These are phyloP conservation scores for Tetradesmus obliquus DNA, from an alignment of 139 green algal species.

Conservation along the genomic window DNA sequence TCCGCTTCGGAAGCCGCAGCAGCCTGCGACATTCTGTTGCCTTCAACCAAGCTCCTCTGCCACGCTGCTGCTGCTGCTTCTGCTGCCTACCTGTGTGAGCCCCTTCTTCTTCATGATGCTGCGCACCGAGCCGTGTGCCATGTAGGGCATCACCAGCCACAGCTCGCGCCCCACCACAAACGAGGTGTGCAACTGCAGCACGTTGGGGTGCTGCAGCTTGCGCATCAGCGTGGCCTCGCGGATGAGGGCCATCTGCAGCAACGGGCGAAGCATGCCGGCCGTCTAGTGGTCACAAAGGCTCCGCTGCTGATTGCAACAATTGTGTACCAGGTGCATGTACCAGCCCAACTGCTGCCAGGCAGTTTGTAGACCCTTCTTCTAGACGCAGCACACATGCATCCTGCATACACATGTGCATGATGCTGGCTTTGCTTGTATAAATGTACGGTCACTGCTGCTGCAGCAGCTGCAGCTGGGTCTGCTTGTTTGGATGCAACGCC, in stretches of 20 bases:
- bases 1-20: too few relatives aligned
- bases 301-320: too few relatives aligned
- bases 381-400: too few relatives aligned
- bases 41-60: too few relatives aligned
- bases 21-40: too few relatives aligned
- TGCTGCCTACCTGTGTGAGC: not conserved
- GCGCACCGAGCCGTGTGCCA: slow-evolving; percentile 59
- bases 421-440: not conserved
- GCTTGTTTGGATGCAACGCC: not conserved
- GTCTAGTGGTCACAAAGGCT: too few relatives aligned
- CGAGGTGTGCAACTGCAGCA: slow-evolving; percentile 91
- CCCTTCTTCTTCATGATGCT: not conserved
- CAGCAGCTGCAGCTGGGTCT: not conserved
- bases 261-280: too few relatives aligned
- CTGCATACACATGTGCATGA: too few relatives aligned
- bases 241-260: slow-evolving; percentile 90
- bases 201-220: slow-evolving; percentile 91
- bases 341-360: too few relatives aligned
- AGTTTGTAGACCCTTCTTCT: too few relatives aligned
- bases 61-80: not conserved
- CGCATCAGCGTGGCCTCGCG: slow-evolving; percentile 95
- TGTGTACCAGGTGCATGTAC: too few relatives aligned
- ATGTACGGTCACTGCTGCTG: not conserved
- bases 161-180: slow-evolving; percentile 91
- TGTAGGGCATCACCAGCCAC: slow-evolving; percentile 96